Evolutionary conservation across 805 yeast species (phyloP), one percentile per base, ranked within the genome.

Genomic region (Cyberlindnera xishuangbannaensis): DNA sequence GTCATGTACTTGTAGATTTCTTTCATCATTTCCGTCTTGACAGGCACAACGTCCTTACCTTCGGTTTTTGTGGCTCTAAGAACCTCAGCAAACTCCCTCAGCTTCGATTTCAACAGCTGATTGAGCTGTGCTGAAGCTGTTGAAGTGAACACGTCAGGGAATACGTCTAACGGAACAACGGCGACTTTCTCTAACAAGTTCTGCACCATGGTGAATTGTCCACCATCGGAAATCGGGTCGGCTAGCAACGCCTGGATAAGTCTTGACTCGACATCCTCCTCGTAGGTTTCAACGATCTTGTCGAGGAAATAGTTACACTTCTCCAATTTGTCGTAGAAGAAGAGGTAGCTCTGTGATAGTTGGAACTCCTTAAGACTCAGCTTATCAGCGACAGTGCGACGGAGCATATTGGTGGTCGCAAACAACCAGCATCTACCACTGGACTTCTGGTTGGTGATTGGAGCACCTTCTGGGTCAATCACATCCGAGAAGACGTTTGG

Each of bases 371-470:
- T 75, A 47, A 85, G 58, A 50, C 78, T 75, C 56, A 78, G 71
- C 51, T 71, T 70, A 47, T 69, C 64, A 58, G 78, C 75, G 26
- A 83, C 71, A 34, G 68, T 69, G 32, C 79, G 55, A 48, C 95
- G 70, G 50, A 84, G 62, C 36, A 81, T 69, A 47, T 86, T 85
- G 33, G 84, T 74, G 1, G 90, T 72, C 9, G 95, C 95, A 58
- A 85, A 85, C 40, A 85, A 68, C 95, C 95, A 85, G 59, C 95
- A 85, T 48, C 95, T 65, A 19, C 95, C 95, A 15, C 85, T 74
- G 9, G 74, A 56, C 48, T 73, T 71, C 63, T 85, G 95, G 59
- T 80, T 78, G 34, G 82, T 78, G 13, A 81, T 69, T 17, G 88
- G 87, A 1, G 73, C 48, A 17, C 54, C 56, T 30, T 51, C 56